These are phyloP conservation scores for Podila epicladia DNA, from an alignment of 192 early-diverging fungal genomes.

Conservation along the genomic window DNA sequence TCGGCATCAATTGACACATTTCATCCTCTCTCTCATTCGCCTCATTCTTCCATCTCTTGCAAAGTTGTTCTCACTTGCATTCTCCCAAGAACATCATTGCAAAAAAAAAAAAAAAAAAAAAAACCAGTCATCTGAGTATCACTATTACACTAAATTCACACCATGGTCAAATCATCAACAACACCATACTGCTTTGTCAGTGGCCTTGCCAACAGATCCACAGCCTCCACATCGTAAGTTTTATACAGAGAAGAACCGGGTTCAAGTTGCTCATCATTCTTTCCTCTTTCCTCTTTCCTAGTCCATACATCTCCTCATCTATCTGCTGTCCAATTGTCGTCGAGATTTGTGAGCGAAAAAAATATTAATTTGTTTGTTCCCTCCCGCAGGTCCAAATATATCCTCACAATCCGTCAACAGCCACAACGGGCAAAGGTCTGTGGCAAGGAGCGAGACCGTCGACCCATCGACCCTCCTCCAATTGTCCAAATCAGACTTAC, in stretches of 20 bases:
- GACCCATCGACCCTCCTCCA: slow-evolving; percentile 83
- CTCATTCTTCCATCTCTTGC: background rate
- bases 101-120: background rate
- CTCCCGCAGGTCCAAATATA: slow-evolving; percentile 46
- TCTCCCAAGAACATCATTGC: background rate
- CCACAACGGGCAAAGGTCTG: slow-evolving; percentile 89
- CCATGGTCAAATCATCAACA: slow-evolving; percentile 33
- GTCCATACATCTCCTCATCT: background rate
- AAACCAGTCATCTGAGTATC: background rate
- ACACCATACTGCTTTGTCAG: slow-evolving; percentile 50
- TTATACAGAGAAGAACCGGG: background rate
- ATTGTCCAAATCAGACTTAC: slow-evolving; percentile 67
- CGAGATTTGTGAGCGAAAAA: background rate
- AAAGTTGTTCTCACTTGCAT: background rate
- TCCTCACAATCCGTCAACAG: slow-evolving; percentile 80
- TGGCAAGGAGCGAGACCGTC: slow-evolving; percentile 88
- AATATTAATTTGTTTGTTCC: background rate
- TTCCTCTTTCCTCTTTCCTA: background rate
- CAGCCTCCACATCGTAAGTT: slow-evolving; percentile 24
- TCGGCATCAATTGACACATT: background rate
- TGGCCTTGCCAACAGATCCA: slow-evolving; percentile 23
- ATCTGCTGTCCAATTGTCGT: background rate
- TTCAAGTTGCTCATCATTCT: background rate
- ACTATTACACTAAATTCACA: background rate
- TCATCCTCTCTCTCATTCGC: background rate